Evolutionary conservation across 2,329 filamentous ascomycete species (phyloP).

Genomic region (Diaporthe sp.): DNA sequence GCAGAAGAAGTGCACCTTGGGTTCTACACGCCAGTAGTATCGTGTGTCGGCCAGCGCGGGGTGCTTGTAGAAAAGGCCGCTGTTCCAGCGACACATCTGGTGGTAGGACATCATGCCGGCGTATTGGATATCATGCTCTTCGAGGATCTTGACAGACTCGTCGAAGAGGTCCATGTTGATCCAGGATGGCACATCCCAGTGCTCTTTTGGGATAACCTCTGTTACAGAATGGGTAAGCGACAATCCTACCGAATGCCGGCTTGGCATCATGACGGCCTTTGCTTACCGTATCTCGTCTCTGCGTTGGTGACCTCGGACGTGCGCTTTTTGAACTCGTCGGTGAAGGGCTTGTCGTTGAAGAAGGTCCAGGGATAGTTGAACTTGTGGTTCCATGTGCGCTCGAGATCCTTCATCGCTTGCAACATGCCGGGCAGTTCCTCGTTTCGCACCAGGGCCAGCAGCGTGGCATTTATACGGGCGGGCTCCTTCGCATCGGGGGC

Average conservation of each 20-base stretch:
- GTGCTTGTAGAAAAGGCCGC: slow-evolving; percentile 97
- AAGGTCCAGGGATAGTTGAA: slow-evolving; percentile 99
- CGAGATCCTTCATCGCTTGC: slow-evolving; percentile 89
- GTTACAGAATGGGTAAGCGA: slow-evolving; percentile 36
- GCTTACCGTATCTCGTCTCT: slow-evolving; percentile 83
- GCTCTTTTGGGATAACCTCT: slow-evolving; percentile 93
- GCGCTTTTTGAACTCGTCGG: slow-evolving; percentile 89
- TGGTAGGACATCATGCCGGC: slow-evolving; percentile 91
- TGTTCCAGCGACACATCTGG: slow-evolving; percentile 99
- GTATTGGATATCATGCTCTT: slow-evolving; percentile 91
- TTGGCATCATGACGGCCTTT: background rate
- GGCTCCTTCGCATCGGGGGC: slow-evolving; percentile 79
- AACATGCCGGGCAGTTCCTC: slow-evolving; percentile 88
- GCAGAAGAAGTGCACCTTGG: slow-evolving; percentile 99
- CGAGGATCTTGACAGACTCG: slow-evolving; percentile 85
- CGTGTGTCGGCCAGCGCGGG: slow-evolving; percentile 84
- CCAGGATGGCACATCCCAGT: slow-evolving; percentile 94
- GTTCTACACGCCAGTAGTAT: slow-evolving; percentile 99
- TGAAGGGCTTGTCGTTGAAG: slow-evolving; percentile 96
- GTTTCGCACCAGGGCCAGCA: slow-evolving; percentile 93
- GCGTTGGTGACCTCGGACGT: slow-evolving; percentile 89
- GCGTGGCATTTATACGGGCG: slow-evolving; percentile 91
- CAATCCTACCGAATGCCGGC: slow-evolving; percentile 23
- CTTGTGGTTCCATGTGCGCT: slow-evolving; percentile 96
- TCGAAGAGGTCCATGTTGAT: slow-evolving; percentile 89